Evolutionary conservation across 805 yeast genomes (phyloP), one percentile per base, ranked within the genome.

Genomic region (Lipomyces starkeyi): DNA sequence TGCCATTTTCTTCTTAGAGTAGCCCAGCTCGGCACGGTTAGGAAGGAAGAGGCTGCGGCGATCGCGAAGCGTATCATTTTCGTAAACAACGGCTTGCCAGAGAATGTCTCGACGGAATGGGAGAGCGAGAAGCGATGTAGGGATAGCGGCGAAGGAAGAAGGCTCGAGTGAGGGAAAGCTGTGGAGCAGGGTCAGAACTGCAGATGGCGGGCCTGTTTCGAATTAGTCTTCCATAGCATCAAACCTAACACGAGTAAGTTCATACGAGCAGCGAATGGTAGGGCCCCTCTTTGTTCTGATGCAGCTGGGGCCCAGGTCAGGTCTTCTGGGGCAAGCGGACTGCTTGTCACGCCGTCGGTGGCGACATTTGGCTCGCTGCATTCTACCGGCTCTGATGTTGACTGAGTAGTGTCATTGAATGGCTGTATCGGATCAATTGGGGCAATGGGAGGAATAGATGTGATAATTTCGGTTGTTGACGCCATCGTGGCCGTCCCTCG

Each of bases 141-240:
- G 90, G 52, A 93, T 87, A 20, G 98, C 95, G 68, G 90, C 84
- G 73, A 91, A 84, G 9, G 86, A 78, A 63, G 85, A 83, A 40
- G 99, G 99, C 78, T 93, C 97, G 67, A 95, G 83, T 3, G 97
- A 89, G 47, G 99, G 99, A 79, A 95, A 95, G 37, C 88, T 78
- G 68, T 97, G 86, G 22, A 68, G 59, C 22, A 53, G 37, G 20
- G 72, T 62, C 56, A 63, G 55, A 13, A 69, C 68, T 4, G 68
- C 61, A 20, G 61, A 8, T 13, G 71, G 68, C 5, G 71, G 72
- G 3, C 49, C 49, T 43, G 49, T 43, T 6, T 43, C 49, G 49
- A 43, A 43, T 43, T 43, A 43, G 20, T 8, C 49, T 43, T 43
- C 49, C 11, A 5, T 17, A 14, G 14, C 20, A 43, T 17, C 20